Percentiles rank a stretch among this genome's conserved stretches.
phyloP scores from a whole-genome alignment of 495 filamentous ascomycete species.

The Ascobolus immersus region DNA sequence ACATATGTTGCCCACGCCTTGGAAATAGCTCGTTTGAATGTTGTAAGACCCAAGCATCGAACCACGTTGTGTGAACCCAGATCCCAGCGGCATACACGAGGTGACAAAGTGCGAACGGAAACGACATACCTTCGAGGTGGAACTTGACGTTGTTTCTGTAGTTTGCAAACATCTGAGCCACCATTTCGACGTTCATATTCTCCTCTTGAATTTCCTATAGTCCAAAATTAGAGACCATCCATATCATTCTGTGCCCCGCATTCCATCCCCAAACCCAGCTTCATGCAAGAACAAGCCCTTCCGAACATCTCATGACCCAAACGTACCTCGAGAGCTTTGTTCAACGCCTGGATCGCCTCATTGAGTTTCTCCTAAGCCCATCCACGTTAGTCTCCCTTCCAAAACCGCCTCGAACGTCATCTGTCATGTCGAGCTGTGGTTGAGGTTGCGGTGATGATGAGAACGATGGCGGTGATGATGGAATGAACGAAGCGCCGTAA shows the following conservation, averaged over 20 bases:
- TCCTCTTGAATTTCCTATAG: slow-evolving; percentile 80
- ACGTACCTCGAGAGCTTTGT: slow-evolving; percentile 62
- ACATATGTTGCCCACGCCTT: too few species aligned
- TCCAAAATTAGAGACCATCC: not conserved
- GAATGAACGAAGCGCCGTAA: slow-evolving; percentile 4
- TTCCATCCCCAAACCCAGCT: not conserved
- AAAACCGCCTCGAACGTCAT: too few species aligned
- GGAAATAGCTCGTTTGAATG: too few species aligned
- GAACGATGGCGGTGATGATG: not conserved
- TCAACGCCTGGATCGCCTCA: slow-evolving; percentile 74
- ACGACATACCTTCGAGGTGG: slow-evolving; percentile 62
- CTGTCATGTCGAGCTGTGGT: not conserved
- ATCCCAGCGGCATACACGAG: too few species aligned
- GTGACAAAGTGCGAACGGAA: too few species aligned
- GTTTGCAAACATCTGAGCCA: slow-evolving; percentile 99
- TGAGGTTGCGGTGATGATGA: not conserved
- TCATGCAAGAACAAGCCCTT: not conserved
- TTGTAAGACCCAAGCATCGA: too few species aligned
- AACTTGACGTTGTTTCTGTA: slow-evolving; percentile 96
- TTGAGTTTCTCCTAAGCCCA: slow-evolving; percentile 78
- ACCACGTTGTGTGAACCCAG: too few species aligned
- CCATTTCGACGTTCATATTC: slow-evolving; percentile 94
- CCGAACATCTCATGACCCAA: not conserved
- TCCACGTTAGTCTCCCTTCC: too few species aligned
- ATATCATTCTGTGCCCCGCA: not conserved